Evolutionary conservation across 2,329 filamentous ascomycete species (phyloP).

Genomic region (Hymenoscyphus fructigenus): DNA sequence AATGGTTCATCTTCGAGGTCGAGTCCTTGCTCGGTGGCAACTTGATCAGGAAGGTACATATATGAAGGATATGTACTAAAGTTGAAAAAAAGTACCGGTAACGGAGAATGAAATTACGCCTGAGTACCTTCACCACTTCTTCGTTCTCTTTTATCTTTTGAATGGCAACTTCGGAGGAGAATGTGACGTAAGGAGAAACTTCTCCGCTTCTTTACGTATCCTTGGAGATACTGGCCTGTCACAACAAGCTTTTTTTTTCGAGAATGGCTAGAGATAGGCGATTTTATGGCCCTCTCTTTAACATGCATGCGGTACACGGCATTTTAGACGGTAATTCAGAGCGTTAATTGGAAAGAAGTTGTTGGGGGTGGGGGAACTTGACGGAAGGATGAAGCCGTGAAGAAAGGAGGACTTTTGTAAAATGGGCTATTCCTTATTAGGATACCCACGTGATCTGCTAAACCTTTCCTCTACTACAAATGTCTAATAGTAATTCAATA

Average conservation of each 20-base stretch:
- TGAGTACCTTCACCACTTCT: background rate
- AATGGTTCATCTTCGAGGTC: background rate
- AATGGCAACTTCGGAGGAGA: background rate
- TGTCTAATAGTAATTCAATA: background rate
- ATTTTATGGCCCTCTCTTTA: background rate
- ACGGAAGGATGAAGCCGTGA: conserved; percentile 2
- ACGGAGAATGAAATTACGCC: background rate
- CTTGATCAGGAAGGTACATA: background rate
- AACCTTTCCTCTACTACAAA: background rate
- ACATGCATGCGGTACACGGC: background rate
- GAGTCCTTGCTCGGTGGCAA: background rate
- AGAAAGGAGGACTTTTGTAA: background rate
- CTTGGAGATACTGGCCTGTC: background rate
- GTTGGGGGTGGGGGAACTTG: background rate
- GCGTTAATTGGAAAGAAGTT: background rate
- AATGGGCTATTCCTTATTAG: too few species aligned
- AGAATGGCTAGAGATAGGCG: background rate
- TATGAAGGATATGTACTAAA: background rate
- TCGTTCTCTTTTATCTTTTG: background rate
- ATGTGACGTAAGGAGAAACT: conserved; percentile 2
- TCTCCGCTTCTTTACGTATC: background rate
- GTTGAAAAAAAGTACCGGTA: background rate
- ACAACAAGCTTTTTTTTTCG: background rate
- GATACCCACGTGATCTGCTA: background rate
- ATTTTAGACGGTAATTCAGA: background rate